These are phyloP conservation scores for Hymenoscyphus scutula DNA, from an alignment of 2,329 filamentous ascomycete species.

Conservation along the genomic window DNA sequence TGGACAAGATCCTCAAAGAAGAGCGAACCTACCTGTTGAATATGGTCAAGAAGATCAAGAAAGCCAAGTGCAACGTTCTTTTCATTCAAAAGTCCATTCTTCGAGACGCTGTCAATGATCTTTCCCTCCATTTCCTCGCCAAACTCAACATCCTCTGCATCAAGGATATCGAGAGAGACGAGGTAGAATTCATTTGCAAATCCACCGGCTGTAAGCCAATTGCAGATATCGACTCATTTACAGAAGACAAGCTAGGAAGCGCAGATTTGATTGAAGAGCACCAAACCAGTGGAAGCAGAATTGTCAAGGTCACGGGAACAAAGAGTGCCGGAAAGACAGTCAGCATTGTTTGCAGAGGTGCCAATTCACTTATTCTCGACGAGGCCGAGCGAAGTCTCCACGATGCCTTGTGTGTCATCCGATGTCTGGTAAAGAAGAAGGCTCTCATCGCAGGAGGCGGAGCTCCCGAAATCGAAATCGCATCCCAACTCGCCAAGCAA, in stretches of 20 bases:
- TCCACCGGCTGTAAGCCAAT: constrained; percentile 98
- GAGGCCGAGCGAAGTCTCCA: constrained; percentile 96
- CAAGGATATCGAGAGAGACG: constrained; percentile 98
- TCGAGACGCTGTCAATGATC: constrained; percentile 94
- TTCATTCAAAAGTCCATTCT: constrained; percentile 99
- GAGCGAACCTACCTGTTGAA: constrained; percentile 97
- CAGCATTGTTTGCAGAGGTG: constrained; percentile 89
- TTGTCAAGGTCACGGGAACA: constrained; percentile 93
- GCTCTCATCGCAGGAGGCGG: constrained; percentile 97
- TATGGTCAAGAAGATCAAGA: constrained; percentile 99
- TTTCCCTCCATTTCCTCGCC: constrained; percentile 94
- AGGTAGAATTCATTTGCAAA: constrained; percentile 99
- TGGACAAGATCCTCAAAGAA: constrained; percentile 99
- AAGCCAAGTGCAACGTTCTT: constrained; percentile 98
- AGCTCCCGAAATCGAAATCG: constrained; percentile 94
- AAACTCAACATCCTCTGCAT: constrained; percentile 94
- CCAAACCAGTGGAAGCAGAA: constrained; percentile 80
- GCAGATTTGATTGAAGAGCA: constrained; percentile 94
- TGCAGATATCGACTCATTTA: constrained; percentile 97
- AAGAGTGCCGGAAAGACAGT: constrained; percentile 83
- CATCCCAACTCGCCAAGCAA: constrained; percentile 78
- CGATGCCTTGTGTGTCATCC: constrained; percentile 95
- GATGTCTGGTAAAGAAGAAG: constrained; percentile 98
- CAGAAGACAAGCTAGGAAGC: constrained; percentile 93
- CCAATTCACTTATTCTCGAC: constrained; percentile 91